Base-by-base conservation (phyloP, 306 rosid genomes). In the Pyrus bretschneideri region DNA sequence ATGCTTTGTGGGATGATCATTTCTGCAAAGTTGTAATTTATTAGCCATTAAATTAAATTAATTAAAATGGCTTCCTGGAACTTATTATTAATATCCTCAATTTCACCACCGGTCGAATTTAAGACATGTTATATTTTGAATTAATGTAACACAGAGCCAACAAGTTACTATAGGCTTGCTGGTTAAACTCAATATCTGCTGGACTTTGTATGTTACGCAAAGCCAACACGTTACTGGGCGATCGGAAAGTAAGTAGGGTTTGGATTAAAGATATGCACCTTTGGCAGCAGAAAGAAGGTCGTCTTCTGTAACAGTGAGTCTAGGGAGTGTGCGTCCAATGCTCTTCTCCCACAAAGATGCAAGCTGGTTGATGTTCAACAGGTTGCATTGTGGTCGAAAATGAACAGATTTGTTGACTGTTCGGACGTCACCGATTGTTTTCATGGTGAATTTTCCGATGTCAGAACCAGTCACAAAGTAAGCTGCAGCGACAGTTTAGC, bases 271-370 rank as follows among this genome's bases (percentile, higher is more conserved):
- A 57, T 70, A 11, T 1, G n/a, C 17, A 88, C 93, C 93, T 70
- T 86, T 82, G 9, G 90, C 90, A 3, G 71, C 73, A 23, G 88
- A 76, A 2, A 89, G 86, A 7, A 89, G 90, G 64, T 85, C 72
- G 17, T 85, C 74, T 22, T 76, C 93, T 0, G 86, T 27, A 6
- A 89, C 15, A 12, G 83, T 77, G 13, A 83, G 64, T 81, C 89
- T 76, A 5, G 93, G 90, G 15, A 89, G 84, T 6, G 83, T 63
- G 4, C 75, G 84, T 4, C 86, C 86, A 77, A 86, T 71, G 65
- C 83, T 86, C 27, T 40, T 51, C 45, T 89, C 90, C 93, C 93
- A 89, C 23, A 85, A 62, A 33, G 87, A 81, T 44, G 90, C 93
- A 49, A 89, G 93, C 51, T 85, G 85, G 66, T 79, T 85, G 38